Evolutionary conservation across 2,329 filamentous ascomycete species (phyloP).

Genomic region (Cladophialophora immunda): DNA sequence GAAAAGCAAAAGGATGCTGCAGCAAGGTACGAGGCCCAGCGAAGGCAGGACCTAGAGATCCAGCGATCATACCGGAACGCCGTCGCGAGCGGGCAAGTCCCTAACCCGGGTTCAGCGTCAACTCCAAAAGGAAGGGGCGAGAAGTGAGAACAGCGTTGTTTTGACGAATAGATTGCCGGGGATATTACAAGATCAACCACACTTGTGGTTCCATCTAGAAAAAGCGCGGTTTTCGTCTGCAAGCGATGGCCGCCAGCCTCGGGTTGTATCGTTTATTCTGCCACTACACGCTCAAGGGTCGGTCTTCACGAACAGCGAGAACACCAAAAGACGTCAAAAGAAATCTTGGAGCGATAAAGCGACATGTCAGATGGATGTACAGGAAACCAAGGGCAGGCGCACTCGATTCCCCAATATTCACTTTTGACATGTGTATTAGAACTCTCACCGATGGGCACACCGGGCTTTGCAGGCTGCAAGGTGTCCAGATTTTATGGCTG

Average conservation of each 20-base stretch:
- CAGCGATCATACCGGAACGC: slow-evolving; percentile 29
- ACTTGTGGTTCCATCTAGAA: background rate
- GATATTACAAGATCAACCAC: background rate
- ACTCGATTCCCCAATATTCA: background rate
- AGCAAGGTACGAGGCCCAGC: slow-evolving; percentile 32
- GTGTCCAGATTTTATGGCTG: background rate
- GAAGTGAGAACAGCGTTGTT: background rate
- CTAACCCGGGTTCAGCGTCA: background rate
- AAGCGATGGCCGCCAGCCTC: background rate
- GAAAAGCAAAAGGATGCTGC: slow-evolving; percentile 19
- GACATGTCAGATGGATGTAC: background rate
- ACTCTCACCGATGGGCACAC: background rate
- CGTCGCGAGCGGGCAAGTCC: background rate
- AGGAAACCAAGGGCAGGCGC: background rate
- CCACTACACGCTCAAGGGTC: background rate
- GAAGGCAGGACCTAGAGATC: slow-evolving; percentile 28
- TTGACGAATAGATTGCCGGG: background rate
- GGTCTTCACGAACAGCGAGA: background rate
- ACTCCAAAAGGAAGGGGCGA: slow-evolving; percentile 4
- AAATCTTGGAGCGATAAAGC: background rate
- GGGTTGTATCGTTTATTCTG: too few relatives aligned
- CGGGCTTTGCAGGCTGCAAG: background rate
- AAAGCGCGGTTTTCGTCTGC: background rate
- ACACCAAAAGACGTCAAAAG: background rate
- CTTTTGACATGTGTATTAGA: slow-evolving; percentile 4